phyloP scores from a whole-genome alignment of 495 filamentous ascomycete genomes.

The Aspergillus funiculosus region DNA sequence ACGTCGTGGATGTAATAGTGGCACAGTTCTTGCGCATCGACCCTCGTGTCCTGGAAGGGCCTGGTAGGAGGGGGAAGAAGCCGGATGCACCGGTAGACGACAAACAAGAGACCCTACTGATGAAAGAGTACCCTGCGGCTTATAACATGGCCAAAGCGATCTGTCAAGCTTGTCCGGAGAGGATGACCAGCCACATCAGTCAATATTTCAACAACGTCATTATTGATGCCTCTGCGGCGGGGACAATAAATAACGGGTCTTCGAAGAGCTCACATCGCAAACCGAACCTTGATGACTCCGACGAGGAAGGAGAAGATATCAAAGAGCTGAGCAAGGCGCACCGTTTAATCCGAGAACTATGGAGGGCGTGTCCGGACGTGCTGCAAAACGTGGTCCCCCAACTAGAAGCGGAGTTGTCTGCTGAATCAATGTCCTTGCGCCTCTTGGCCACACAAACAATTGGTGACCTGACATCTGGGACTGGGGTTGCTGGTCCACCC shows the following conservation, averaged over 20 bases:
- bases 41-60: conserved; percentile 47
- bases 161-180: conserved; percentile 83
- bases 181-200: conserved; percentile 88
- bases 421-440: conserved; percentile 81
- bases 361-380: conserved; percentile 84
- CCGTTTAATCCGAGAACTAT: conserved; percentile 81
- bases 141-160: conserved; percentile 95
- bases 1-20: conserved; percentile 89
- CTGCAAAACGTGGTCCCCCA: conserved; percentile 91
- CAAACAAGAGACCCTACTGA: conserved; percentile 69
- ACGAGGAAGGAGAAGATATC: conserved; percentile 80
- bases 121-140: conserved; percentile 82
- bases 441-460: conserved; percentile 86
- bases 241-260: conserved; percentile 28
- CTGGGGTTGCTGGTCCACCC: conserved; percentile 82
- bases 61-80: conserved; percentile 52
- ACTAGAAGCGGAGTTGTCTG: conserved; percentile 84
- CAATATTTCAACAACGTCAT: conserved; percentile 98
- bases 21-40: conserved; percentile 91
- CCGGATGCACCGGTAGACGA: conserved; percentile 54
- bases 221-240: conserved; percentile 66
- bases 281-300: conserved; percentile 58
- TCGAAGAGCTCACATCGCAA: conserved; percentile 44
- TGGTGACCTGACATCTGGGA: conserved; percentile 87
- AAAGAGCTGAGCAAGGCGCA: conserved; percentile 87